Conservation (phyloP, 164 flowering plant genomes). For the Tetrastigma voinierianum region DNA sequence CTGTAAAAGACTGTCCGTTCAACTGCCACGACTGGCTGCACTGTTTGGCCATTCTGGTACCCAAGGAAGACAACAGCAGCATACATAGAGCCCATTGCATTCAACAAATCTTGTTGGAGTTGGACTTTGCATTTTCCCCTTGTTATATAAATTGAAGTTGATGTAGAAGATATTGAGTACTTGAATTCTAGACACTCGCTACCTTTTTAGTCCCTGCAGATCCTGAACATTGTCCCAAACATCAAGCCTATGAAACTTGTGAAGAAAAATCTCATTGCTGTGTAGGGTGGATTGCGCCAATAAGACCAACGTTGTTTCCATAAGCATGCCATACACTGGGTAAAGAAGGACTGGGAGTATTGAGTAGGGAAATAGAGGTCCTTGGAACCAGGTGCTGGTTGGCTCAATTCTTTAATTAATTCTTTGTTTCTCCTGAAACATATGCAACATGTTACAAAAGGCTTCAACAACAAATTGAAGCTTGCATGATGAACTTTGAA, state of each 20-base stretch:
- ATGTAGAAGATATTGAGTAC: not conserved
- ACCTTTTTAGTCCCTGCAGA: constrained; percentile 47
- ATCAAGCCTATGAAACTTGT: constrained; percentile 39
- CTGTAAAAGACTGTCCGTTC: constrained; percentile 43
- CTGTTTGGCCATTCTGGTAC: constrained; percentile 17
- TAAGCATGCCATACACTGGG: constrained; percentile 51
- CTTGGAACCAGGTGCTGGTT: constrained; percentile 31
- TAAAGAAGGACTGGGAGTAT: constrained; percentile 40
- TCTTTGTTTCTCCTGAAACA: constrained; percentile 40
- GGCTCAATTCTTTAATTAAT: constrained; percentile 26
- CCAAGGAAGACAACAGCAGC: constrained; percentile 38
- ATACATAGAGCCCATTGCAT: constrained; percentile 59
- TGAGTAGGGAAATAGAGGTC: constrained; percentile 46
- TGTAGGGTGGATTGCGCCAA: constrained; percentile 69
- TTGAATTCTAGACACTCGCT: not conserved
- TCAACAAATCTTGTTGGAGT: constrained; percentile 36
- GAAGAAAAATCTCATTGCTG: constrained; percentile 44
- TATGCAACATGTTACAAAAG: not conserved
- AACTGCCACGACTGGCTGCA: constrained; percentile 36
- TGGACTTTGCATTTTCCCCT: constrained; percentile 10
- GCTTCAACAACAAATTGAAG: not conserved
- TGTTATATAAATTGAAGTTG: not conserved
- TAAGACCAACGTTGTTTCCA: constrained; percentile 75
- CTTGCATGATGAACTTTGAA: too few species aligned
- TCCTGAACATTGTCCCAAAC: constrained; percentile 57